Evolutionary conservation across 106 monocot species (phyloP).

Genomic region (Acorus calamus): DNA sequence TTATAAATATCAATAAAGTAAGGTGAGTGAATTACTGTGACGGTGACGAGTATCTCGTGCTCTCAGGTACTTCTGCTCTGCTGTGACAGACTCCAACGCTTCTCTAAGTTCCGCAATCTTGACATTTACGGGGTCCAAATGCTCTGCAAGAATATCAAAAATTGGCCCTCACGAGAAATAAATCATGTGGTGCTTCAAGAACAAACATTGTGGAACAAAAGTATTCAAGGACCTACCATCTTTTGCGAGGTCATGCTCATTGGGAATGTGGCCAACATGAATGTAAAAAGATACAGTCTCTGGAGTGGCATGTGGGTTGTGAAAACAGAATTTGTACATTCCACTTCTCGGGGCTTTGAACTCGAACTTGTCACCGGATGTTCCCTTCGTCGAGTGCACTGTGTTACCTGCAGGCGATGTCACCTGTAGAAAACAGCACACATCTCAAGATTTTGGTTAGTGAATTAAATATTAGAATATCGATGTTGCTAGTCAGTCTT

Average conservation of each 20-base stretch:
- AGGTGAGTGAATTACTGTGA: conserved; percentile 40
- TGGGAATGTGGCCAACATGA: conserved; percentile 90
- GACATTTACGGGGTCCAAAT: conserved; percentile 91
- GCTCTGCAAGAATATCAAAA: conserved; percentile 48
- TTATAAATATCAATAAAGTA: too few species aligned
- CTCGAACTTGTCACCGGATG: conserved; percentile 87
- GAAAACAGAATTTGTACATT: conserved; percentile 98
- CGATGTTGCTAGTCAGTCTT: too few species aligned
- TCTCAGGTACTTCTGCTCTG: conserved; percentile 86
- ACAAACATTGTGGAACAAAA: background rate
- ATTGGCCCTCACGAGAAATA: background rate
- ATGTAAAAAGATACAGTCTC: conserved; percentile 94
- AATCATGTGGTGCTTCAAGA: too few species aligned
- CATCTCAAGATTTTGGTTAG: background rate
- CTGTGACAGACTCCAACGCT: conserved; percentile 83
- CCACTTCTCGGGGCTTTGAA: conserved; percentile 83
- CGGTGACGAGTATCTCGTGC: conserved; percentile 89
- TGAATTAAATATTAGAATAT: too few species aligned
- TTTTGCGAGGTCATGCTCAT: conserved; percentile 89
- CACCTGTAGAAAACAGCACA: conserved; percentile 38
- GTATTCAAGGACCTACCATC: conserved; percentile 52
- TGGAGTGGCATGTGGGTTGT: conserved; percentile 58
- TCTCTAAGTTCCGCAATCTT: conserved; percentile 96
- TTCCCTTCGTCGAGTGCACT: conserved; percentile 66
- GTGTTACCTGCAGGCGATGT: conserved; percentile 65